These are phyloP conservation scores for Coemansia aciculifera DNA, from an alignment of 192 early-diverging fungal genomes.

Conservation along the genomic window DNA sequence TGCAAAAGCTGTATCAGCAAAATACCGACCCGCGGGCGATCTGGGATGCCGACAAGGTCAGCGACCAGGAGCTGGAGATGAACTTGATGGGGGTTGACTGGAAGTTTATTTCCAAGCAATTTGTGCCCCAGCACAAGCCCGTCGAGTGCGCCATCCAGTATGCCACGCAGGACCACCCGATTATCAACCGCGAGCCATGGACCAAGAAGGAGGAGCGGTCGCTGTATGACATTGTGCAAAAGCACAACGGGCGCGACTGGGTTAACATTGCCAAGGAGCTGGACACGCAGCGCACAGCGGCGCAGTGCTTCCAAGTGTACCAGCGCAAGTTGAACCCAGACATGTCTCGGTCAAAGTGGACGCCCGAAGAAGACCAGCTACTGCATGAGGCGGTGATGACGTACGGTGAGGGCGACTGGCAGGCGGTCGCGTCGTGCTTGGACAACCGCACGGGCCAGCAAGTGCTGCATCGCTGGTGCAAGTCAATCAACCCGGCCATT, in stretches of 20 bases:
- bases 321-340: slow-evolving; percentile 56
- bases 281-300: slow-evolving; percentile 66
- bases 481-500: slow-evolving; percentile 67
- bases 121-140: slow-evolving; percentile 60
- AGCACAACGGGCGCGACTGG: slow-evolving; percentile 62
- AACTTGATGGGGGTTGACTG: slow-evolving; percentile 55
- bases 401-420: slow-evolving; percentile 74
- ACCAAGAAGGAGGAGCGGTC: slow-evolving; percentile 57
- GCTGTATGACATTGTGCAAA: slow-evolving; percentile 52
- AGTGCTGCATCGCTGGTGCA: slow-evolving; percentile 72
- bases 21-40: slow-evolving; percentile 49
- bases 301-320: slow-evolving; percentile 74
- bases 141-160: slow-evolving; percentile 80
- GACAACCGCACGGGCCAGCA: slow-evolving; percentile 71
- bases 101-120: slow-evolving; percentile 54
- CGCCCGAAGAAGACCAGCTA: slow-evolving; percentile 65
- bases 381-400: slow-evolving; percentile 64
- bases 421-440: slow-evolving; percentile 64
- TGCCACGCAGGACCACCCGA: slow-evolving; percentile 76
- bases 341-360: slow-evolving; percentile 61
- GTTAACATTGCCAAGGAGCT: slow-evolving; percentile 63
- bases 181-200: slow-evolving; percentile 74
- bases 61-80: slow-evolving; percentile 50
- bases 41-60: slow-evolving; percentile 51
- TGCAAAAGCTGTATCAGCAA: slow-evolving; percentile 52